Conservation (phyloP, 805 yeast species). For the Isabelozyma rhagii region DNA sequence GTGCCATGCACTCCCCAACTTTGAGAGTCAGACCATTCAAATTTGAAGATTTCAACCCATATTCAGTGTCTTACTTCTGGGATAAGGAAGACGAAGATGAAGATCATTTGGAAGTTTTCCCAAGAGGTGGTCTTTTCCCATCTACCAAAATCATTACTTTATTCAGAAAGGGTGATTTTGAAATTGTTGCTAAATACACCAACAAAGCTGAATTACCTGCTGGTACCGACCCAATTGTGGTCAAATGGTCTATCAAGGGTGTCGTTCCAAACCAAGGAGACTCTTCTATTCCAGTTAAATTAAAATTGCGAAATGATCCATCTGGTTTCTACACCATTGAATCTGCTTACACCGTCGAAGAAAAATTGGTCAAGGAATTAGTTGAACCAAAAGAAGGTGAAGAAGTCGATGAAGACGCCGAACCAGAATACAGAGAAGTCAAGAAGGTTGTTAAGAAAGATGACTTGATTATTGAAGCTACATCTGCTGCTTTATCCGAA, state of each 20-base stretch:
- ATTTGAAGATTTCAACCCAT: constrained; percentile 90
- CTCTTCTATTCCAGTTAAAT: constrained; percentile 75
- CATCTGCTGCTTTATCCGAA: constrained; percentile 61
- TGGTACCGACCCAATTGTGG: constrained; percentile 64
- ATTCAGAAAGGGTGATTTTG: constrained; percentile 87
- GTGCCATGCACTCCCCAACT: constrained; percentile 99
- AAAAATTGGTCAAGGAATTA: constrained; percentile 83
- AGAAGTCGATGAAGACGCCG: constrained; percentile 56
- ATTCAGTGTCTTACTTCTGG: constrained; percentile 94
- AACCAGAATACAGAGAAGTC: constrained; percentile 84
- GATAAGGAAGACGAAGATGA: constrained; percentile 90
- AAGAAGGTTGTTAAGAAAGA: constrained; percentile 92
- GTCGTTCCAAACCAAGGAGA: constrained; percentile 78
- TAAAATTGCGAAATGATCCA: constrained; percentile 96
- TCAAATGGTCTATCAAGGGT: constrained; percentile 85
- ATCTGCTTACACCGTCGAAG: constrained; percentile 92
- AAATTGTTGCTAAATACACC: constrained; percentile 82
- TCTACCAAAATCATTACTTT: constrained; percentile 92
- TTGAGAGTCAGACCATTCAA: constrained; percentile 98
- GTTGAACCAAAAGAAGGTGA: constrained; percentile 53
- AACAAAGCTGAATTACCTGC: constrained; percentile 68
- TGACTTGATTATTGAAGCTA: constrained; percentile 60
- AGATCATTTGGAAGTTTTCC: constrained; percentile 93
- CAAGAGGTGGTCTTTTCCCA: constrained; percentile 89
- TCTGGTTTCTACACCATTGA: constrained; percentile 93